phyloP scores from a whole-genome alignment of 768 basidiomycete genomes.

The Lactarius trivialis region DNA sequence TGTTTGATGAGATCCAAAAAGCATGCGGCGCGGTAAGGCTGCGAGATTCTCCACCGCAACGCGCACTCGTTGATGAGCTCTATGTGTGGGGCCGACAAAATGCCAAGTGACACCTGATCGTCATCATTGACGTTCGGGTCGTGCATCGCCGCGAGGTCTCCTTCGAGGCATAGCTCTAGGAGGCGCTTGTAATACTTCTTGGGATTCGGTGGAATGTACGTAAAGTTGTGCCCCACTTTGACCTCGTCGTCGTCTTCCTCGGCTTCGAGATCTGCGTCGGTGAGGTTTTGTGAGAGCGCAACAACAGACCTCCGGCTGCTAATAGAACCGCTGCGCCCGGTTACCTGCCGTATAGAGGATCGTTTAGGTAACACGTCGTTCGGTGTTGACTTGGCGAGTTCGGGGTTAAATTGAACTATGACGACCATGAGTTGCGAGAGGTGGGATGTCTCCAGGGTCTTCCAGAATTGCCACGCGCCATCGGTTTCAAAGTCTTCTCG shows the following conservation, averaged over 20 bases:
- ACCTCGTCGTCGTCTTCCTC: constrained; percentile 62
- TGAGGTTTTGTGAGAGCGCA: constrained; percentile 26
- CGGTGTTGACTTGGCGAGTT: constrained; percentile 73
- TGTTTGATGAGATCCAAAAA: constrained; percentile 83
- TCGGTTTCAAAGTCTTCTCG: constrained; percentile 83
- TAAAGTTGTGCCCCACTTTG: constrained; percentile 70
- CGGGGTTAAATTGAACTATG: constrained; percentile 82
- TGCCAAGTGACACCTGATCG: constrained; percentile 91
- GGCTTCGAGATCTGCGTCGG: constrained; percentile 31
- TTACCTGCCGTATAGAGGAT: constrained; percentile 37
- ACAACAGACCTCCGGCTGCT: constrained; percentile 60
- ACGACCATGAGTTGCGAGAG: constrained; percentile 84
- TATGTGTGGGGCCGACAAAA: constrained; percentile 71
- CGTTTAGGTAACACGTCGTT: constrained; percentile 40
- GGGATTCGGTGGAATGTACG: constrained; percentile 86
- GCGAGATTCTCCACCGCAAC: constrained; percentile 81
- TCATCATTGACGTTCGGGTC: constrained; percentile 88
- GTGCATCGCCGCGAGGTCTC: constrained; percentile 85
- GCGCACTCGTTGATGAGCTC: constrained; percentile 86
- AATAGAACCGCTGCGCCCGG: constrained; percentile 53
- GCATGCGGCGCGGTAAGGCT: constrained; percentile 66
- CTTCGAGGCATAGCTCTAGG: constrained; percentile 72
- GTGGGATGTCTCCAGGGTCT: constrained; percentile 69
- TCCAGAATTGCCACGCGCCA: constrained; percentile 80
- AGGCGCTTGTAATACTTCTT: constrained; percentile 80